These are phyloP conservation scores for Clonostachys byssicola DNA, from an alignment of 2,329 filamentous ascomycete species.

Conservation along the genomic window DNA sequence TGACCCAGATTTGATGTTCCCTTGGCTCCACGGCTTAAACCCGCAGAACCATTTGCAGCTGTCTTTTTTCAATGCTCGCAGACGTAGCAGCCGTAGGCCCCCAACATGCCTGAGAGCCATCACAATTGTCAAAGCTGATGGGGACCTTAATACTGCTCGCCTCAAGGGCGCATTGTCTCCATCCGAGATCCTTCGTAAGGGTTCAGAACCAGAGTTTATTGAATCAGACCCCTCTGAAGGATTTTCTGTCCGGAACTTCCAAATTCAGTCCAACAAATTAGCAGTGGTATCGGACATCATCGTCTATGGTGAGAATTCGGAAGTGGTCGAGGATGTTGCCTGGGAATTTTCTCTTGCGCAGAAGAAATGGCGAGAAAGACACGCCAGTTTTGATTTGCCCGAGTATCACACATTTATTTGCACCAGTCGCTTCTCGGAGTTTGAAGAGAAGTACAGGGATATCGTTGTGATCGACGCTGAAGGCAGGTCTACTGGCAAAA, in stretches of 20 bases:
- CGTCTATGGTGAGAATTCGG: slow-evolving; percentile 75
- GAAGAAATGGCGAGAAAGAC: slow-evolving; percentile 64
- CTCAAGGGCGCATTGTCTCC: slow-evolving; percentile 85
- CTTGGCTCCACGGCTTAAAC: slow-evolving; percentile 93
- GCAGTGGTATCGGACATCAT: slow-evolving; percentile 89
- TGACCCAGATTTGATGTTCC: slow-evolving; percentile 82
- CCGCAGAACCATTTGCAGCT: slow-evolving; percentile 85
- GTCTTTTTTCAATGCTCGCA: slow-evolving; percentile 80
- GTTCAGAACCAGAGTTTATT: slow-evolving; percentile 58
- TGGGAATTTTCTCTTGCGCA: slow-evolving; percentile 75
- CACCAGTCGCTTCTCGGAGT: slow-evolving; percentile 58
- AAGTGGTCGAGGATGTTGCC: slow-evolving; percentile 56
- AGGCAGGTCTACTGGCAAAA: slow-evolving; percentile 69
- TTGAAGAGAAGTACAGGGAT: slow-evolving; percentile 66
- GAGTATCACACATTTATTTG: slow-evolving; percentile 83
- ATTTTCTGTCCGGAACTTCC: slow-evolving; percentile 95
- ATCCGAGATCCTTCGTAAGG: slow-evolving; percentile 67
- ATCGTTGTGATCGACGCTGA: slow-evolving; percentile 72
- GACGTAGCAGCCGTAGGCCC: slow-evolving; percentile 66
- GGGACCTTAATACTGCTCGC: slow-evolving; percentile 67
- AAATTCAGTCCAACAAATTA: slow-evolving; percentile 88
- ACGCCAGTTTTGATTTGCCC: slow-evolving; percentile 39
- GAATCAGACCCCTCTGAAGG: slow-evolving; percentile 84
- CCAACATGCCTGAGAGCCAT: slow-evolving; percentile 71
- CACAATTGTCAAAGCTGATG: slow-evolving; percentile 84